Base-by-base conservation (phyloP, 805 yeast species). In the Sporopachydermia quercuum region DNA sequence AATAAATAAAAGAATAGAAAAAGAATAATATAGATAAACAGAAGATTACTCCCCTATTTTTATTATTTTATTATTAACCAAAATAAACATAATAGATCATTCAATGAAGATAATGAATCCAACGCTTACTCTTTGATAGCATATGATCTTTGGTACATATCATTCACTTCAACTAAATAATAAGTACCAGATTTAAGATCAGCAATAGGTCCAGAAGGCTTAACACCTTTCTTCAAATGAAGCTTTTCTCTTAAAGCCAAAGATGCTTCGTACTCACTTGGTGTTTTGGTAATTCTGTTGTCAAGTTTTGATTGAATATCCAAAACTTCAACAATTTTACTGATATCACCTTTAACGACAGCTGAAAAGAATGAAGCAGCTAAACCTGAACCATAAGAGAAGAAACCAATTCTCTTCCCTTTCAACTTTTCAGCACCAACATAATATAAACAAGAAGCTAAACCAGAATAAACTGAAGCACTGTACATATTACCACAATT, bases 401-500 rank as follows among this genome's bases (percentile, higher is more conserved):
- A 91, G 52, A 87, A 58, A 51, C 95, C 93, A 54, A 91, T 70
- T 61, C 96, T 76, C 69, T 86, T 84, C 52, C 72, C 73, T 60
- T 78, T 85, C 51, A 89, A 70, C 40, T 71, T 63, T 37, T 78
- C 91, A 41, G 72, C 70, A 36, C 84, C 87, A 46, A 79, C 80
- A 56, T 68, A 81, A 56, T 70, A 74, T 51, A 91, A 67, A 48
- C 85, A 65, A 11, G 97, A 89, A 19, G 89, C 71, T 43, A 91
- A 70, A 4, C 95, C 74, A 27, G 94, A 78, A 72, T 82, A 91
- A 37, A 85, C 76, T 27, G 96, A 83, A 47, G 87, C 97, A 36
- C 97, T 84, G 73, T 91, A 91, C 83, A 87, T 81, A 72, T 91
- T 91, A 65, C 99, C 99, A 46, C 94, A 85, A 65, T 89, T 89